phyloP scores from a whole-genome alignment of 805 yeast species.

The Myxozyma udenii region DNA sequence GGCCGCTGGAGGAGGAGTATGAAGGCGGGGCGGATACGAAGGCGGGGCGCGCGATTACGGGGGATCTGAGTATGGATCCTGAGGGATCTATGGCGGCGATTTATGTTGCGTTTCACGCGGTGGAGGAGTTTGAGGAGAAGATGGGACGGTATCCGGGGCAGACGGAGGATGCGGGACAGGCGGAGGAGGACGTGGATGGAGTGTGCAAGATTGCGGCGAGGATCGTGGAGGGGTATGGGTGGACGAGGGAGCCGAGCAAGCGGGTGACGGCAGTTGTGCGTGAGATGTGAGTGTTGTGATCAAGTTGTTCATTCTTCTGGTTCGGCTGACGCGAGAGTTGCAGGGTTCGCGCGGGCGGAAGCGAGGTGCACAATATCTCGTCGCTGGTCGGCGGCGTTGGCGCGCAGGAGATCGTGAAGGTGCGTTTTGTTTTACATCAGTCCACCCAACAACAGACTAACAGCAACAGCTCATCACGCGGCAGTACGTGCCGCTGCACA shows the following conservation, averaged over 20 bases:
- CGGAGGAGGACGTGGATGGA: constrained; percentile 12
- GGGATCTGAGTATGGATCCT: constrained; percentile 21
- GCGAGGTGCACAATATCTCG: constrained; percentile 55
- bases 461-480: constrained; percentile 49
- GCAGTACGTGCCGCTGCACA: constrained; percentile 77
- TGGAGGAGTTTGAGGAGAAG: constrained; percentile 30
- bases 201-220: constrained; percentile 15
- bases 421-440: too few species aligned
- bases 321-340: neutral
- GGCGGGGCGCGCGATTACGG: constrained; percentile 2
- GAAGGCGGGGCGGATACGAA: constrained; percentile 10
- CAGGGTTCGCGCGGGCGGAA: constrained; percentile 39
- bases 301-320: neutral
- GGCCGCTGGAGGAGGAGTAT: constrained; percentile 28
- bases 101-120: constrained; percentile 33
- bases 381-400: constrained; percentile 81
- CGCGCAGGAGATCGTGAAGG: constrained; percentile 78
- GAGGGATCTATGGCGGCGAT: constrained; percentile 29
- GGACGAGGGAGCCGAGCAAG: constrained; percentile 12
- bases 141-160: constrained; percentile 18
- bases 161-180: constrained; percentile 12
- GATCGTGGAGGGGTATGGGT: constrained; percentile 11
- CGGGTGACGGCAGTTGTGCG: constrained; percentile 43
- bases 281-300: constrained; percentile 39
- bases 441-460: too few species aligned